phyloP scores from a whole-genome alignment of 1,139 yeast genomes.

The Zygosaccharomyces sapae region DNA sequence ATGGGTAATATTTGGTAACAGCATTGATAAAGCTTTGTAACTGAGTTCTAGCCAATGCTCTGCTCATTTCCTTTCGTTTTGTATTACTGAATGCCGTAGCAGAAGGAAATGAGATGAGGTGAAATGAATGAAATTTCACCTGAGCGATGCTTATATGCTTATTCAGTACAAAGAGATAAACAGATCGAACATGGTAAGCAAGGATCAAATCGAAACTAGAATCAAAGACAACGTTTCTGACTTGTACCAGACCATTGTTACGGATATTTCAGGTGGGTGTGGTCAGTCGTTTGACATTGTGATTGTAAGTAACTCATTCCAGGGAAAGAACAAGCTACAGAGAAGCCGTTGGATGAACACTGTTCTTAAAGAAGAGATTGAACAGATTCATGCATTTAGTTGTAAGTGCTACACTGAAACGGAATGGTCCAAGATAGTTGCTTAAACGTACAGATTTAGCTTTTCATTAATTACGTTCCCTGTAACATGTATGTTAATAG shows the following conservation, averaged over 20 bases:
- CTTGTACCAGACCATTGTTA: slow-evolving; percentile 34
- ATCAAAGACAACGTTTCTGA: slow-evolving; percentile 26
- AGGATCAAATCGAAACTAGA: slow-evolving; percentile 26
- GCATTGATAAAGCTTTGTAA: slow-evolving; percentile 47
- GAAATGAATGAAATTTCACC: slow-evolving; percentile 2
- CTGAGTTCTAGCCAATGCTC: slow-evolving; percentile 34
- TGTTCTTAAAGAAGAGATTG: slow-evolving; percentile 76
- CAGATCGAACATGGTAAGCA: slow-evolving; percentile 20
- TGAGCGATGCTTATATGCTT: background rate
- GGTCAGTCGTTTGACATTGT: slow-evolving; percentile 83
- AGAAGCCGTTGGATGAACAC: slow-evolving; percentile 83
- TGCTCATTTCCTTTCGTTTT: slow-evolving; percentile 18
- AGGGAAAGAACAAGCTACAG: slow-evolving; percentile 78
- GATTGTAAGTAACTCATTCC: slow-evolving; percentile 70
- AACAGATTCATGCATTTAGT: slow-evolving; percentile 87
- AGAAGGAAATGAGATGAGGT: background rate
- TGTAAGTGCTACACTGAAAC: slow-evolving; percentile 76
- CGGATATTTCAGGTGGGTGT: slow-evolving; percentile 67
- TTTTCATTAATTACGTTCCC: background rate
- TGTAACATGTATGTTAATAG: slow-evolving; percentile 10
- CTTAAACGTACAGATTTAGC: slow-evolving; percentile 14
- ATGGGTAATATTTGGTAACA: slow-evolving; percentile 68
- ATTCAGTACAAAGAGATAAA: background rate
- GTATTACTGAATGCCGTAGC: background rate
- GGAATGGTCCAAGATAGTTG: slow-evolving; percentile 53